Percentiles rank a stretch among this genome's conserved stretches.
Conservation (phyloP, 2,329 filamentous ascomycete species). For the Fusarium sp. region DNA sequence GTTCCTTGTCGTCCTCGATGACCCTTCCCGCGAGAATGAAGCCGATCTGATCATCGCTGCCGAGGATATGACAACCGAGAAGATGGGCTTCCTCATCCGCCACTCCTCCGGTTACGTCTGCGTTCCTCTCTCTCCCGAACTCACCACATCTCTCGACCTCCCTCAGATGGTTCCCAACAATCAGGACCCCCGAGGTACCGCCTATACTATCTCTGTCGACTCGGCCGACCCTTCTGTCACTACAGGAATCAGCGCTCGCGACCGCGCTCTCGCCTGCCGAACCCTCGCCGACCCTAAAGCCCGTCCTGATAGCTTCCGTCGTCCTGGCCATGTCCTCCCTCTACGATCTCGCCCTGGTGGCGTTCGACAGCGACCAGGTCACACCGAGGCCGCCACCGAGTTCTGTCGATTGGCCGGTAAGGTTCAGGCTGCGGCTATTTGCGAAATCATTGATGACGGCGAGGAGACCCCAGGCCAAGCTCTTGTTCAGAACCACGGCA, state of each 20-base stretch:
- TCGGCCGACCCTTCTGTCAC: conserved; percentile 77
- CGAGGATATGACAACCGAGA: conserved; percentile 82
- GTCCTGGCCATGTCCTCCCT: conserved; percentile 92
- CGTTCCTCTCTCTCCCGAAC: conserved; percentile 79
- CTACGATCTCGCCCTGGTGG: conserved; percentile 83
- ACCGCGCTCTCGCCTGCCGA: conserved; percentile 85
- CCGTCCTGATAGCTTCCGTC: conserved; percentile 72
- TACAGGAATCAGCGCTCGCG: conserved; percentile 91
- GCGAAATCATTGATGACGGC: conserved; percentile 91
- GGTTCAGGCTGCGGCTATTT: conserved; percentile 82
- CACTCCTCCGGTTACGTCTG: conserved; percentile 93
- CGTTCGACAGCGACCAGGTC: conserved; percentile 81
- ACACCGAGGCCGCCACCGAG: conserved; percentile 94
- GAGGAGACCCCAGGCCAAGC: conserved; percentile 76
- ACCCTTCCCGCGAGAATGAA: conserved; percentile 93
- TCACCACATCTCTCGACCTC: conserved; percentile 78
- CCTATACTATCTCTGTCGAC: conserved; percentile 93
- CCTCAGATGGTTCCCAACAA: conserved; percentile 85
- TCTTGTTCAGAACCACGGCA: conserved; percentile 76
- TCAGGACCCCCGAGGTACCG: conserved; percentile 89
- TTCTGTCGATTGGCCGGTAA: conserved; percentile 89
- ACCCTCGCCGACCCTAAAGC: conserved; percentile 76
- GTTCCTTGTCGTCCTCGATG: conserved; percentile 96
- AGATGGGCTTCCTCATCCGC: conserved; percentile 97
- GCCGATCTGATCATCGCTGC: conserved; percentile 97